Evolutionary conservation across 805 yeast genomes (phyloP), one percentile per base, ranked within the genome.

Genomic region (Candida taoyuanica): DNA sequence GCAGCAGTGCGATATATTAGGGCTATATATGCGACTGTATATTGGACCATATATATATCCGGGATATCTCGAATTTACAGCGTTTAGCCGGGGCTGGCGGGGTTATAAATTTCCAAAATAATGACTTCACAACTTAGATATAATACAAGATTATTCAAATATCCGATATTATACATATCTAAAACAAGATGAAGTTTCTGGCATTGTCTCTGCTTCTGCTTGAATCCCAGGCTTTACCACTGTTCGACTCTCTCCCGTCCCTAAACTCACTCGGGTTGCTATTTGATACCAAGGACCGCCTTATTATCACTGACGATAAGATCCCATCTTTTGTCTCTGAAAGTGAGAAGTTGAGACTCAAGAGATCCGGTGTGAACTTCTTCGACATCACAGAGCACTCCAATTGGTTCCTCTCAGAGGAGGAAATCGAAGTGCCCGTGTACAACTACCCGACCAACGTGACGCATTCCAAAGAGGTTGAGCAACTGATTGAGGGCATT

Each of bases 321-420:
- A 39, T 49, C 9, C 55, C 57, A 2, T 40, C 58, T 4, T 35
- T 41, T 40, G 67, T 65, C 35, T 51, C 60, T 13, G 77, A 72
- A 40, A 56, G 56, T 12, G 71, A 73, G 36, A 65, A 74, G 49
- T 47, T 70, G n/a, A 53, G 51, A n/a, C 54, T 74, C 31, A 64
- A 63, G 49, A 57, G 74, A 36, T 56, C 64, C 27, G 79, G 80
- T 35, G 58, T 68, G 24, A 70, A 65, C 18, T 83, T 81, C 55
- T 74, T 84, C 46, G 91, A 83, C 60, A 69, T 82, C 23, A 81
- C 91, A 8, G 65, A 67, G 16, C 65, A 67, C 42, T 31, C 31
- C 1, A 11, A 29, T 30, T 50, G 61, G 48, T 45, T 51, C 31
- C 42, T 42, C 7, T 40, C 29, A 3, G 51, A 49, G 13, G 44